Evolutionary conservation across 352 stramenopile species (phyloP).

Genomic region (Phytophthora vignae): DNA sequence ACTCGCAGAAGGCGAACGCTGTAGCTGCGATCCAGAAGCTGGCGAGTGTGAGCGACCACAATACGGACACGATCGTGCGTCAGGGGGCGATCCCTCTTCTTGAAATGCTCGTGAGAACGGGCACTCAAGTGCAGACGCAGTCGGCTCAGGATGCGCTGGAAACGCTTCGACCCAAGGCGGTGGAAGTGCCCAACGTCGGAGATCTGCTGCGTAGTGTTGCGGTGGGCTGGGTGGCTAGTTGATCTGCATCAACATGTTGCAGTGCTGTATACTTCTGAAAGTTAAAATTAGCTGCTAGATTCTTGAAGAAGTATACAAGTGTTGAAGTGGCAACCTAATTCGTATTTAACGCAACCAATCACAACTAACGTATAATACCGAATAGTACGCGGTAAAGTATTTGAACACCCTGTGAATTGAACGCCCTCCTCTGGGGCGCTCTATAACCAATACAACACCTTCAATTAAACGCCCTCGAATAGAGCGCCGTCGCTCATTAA

Average conservation of each 20-base stretch:
- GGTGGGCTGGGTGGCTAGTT: background rate
- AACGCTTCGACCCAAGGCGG: background rate
- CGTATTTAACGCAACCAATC: too few species aligned
- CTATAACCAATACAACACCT: too few species aligned
- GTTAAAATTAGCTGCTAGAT: too few species aligned
- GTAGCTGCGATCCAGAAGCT: conserved; percentile 9
- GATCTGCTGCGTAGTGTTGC: conserved; percentile 1
- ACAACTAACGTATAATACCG: too few species aligned
- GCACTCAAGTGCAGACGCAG: conserved; percentile 4
- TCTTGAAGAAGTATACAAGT: too few species aligned
- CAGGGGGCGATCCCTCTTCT: conserved; percentile 14
- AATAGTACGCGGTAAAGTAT: too few species aligned
- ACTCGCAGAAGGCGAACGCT: conserved; percentile 13
- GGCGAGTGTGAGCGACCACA: conserved; percentile 15
- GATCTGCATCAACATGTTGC: too few species aligned
- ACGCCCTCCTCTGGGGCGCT: too few species aligned
- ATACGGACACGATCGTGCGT: conserved; percentile 6
- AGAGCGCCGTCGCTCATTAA: too few species aligned
- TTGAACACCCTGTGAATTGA: too few species aligned
- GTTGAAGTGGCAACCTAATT: too few species aligned
- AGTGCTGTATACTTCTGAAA: background rate
- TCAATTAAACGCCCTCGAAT: too few species aligned
- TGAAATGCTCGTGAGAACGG: conserved; percentile 2
- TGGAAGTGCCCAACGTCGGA: background rate
- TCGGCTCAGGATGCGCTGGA: conserved; percentile 4